Evolutionary conservation across 2,329 filamentous ascomycete species (phyloP), one percentile per base, ranked within the genome.

Genomic region (Talaromyces sp.): DNA sequence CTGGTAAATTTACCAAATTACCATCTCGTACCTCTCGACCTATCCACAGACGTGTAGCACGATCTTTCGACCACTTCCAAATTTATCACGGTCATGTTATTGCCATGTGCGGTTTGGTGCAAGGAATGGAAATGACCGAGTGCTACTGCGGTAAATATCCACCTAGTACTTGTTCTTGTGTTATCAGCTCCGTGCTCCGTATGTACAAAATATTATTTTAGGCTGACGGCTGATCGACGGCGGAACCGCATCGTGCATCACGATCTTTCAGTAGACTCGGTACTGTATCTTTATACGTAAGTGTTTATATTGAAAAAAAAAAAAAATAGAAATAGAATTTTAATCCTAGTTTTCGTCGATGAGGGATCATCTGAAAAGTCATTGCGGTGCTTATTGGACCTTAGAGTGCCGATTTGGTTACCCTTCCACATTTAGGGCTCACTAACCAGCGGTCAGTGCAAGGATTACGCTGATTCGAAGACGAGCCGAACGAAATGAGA

Each of bases 391-490:
- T 35, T 21, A 37, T 23, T 14, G 50, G 44, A 21, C n/a, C 18
- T 35, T 11, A 5, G 25, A 14, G 28, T 3, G 48, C 18, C 28
- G 46, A 52, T 33, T 52, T 33, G 25, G 33, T 52, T 21, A 12
- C 25, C 23, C 9, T 52, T 21, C 28, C 48, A 52, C 28, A 28
- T 52, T 54, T 21, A 54, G 48, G 48, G 31, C 28, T 46, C n/a
- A 28, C 48, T 63, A 64, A 63, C 61, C 61, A 71, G 74, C 64
- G 79, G 71, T 76, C 72, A 79, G 40, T 69, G 73, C 37, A 79
- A 69, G 55, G 76, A 76, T 37, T 11, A 5, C 31, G 50, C 31
- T 54, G 50, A 37, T 54, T 54, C 50, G 50, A 54, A 23, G 75
- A n/a, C 77, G 71, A 31, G 73, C 73, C 40, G 71, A 69, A 12